phyloP scores from a whole-genome alignment of 768 basidiomycete genomes.

The Trametes coccinea region DNA sequence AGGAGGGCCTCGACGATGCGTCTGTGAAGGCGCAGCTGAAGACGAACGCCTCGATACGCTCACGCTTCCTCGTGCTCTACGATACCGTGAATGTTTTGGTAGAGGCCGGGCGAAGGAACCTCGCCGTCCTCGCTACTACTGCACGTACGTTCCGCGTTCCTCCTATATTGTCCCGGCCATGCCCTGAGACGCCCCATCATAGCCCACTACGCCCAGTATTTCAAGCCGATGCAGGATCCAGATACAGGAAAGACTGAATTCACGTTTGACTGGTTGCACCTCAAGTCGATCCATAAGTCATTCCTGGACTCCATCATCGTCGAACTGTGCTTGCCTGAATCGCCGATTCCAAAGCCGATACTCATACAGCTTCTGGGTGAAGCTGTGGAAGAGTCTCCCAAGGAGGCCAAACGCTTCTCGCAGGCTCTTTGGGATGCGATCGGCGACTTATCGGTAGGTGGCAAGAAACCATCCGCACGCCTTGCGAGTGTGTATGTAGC shows the following conservation, averaged over 20 bases:
- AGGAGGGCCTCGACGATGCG: slow-evolving; percentile 54
- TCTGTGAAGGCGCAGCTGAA: slow-evolving; percentile 55
- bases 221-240: slow-evolving; percentile 47
- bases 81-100: slow-evolving; percentile 64
- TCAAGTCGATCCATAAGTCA: slow-evolving; percentile 67
- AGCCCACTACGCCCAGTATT: slow-evolving; percentile 77
- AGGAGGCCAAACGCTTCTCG: slow-evolving; percentile 73
- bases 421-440: slow-evolving; percentile 80
- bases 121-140: slow-evolving; percentile 69
- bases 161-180: not conserved
- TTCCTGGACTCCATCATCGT: slow-evolving; percentile 84
- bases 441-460: slow-evolving; percentile 73
- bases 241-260: slow-evolving; percentile 51
- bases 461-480: not conserved
- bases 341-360: slow-evolving; percentile 64
- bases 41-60: slow-evolving; percentile 49
- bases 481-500: too few relatives aligned
- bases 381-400: slow-evolving; percentile 70
- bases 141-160: slow-evolving; percentile 50
- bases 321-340: slow-evolving; percentile 75
- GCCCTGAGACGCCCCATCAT: not conserved
- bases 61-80: slow-evolving; percentile 62
- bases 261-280: slow-evolving; percentile 63
- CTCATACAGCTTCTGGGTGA: slow-evolving; percentile 69
- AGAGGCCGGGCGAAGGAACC: slow-evolving; percentile 60